These are phyloP conservation scores for Solanum hybrid DNA, from an alignment of 305 asterid species.

Conservation along the genomic window DNA sequence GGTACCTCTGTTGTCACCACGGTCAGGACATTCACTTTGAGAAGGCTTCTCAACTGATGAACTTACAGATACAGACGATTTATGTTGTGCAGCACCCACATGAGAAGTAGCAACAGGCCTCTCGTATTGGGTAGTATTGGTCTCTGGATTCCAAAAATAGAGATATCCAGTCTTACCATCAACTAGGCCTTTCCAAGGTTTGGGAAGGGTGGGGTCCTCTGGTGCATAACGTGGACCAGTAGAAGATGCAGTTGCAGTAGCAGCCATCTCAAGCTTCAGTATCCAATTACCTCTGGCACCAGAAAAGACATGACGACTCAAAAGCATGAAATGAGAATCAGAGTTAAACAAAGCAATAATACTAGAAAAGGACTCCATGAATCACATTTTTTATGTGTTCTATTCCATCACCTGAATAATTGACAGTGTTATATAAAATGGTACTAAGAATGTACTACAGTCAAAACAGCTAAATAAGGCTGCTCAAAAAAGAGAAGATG, in stretches of 20 bases:
- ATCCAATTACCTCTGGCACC: constrained; percentile 20
- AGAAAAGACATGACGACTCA: background rate
- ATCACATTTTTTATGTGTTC: background rate
- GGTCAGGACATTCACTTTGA: constrained; percentile 22
- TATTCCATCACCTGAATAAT: background rate
- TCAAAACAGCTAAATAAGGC: background rate
- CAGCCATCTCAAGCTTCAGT: constrained; percentile 42
- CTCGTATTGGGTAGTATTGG: constrained; percentile 87
- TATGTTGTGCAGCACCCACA: constrained; percentile 33
- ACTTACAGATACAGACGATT: constrained; percentile 32
- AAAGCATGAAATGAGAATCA: background rate
- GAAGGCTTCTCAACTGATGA: constrained; percentile 56
- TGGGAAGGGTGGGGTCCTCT: constrained; percentile 90
- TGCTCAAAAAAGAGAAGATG: background rate
- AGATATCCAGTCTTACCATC: constrained; percentile 88
- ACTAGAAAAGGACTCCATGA: background rate
- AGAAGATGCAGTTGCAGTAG: constrained; percentile 47
- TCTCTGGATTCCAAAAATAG: constrained; percentile 96
- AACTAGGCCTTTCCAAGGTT: constrained; percentile 92
- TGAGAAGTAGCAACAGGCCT: constrained; percentile 42
- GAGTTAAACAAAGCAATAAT: background rate
- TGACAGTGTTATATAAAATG: background rate
- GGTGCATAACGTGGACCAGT: constrained; percentile 76
- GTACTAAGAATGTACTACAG: background rate
- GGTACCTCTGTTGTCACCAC: constrained; percentile 28